Evolutionary conservation across 164 flowering plant species (phyloP), one percentile per base, ranked within the genome.

Genomic region (Magnolia officinalis): DNA sequence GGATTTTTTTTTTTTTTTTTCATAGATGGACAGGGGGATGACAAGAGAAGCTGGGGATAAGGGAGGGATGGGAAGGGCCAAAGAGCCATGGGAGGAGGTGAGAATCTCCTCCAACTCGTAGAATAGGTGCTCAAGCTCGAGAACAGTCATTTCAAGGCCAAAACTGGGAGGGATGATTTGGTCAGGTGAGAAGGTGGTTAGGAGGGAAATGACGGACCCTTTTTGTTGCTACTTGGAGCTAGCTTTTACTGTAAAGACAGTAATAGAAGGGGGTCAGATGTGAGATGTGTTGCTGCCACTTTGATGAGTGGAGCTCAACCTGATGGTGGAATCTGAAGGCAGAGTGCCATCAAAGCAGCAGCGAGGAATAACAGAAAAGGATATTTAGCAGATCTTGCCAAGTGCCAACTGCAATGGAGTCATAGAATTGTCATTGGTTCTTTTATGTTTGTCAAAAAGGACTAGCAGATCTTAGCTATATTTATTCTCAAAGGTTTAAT

Each of bases 1-100:
- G 45, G 45, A 37, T 37, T 37, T 37, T 37, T 37, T 76, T 89
- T 24, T 24, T 24, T 24, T 24, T 37, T 37, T 37, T 37, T 37
- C 6, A 6, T 37, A 37, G 45, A 37, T 37, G 6, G 45, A 37
- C 1, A 24, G 26, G 26, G 26, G 26, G 26, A 24, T 24, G 26
- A 24, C 1, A 24, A 24, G 26, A 24, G 26, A 24, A 24, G 26
- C 26, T 24, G 26, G 26, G 26, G 26, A 24, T 24, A 24, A 24
- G 26, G 26, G 26, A 24, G 26, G 26, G 26, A 24, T 24, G 26
- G 26, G 26, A 24, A 24, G 26, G 26, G 26, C 26, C 26, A 24
- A 24, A 24, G 26, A 24, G 26, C 26, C 26, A 24, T 24, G 26
- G 26, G 26, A 24, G 26, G 26, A 24, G 1, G 76, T 7, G 52